Base-by-base conservation (phyloP, 1,284 basidiomycete genomes). In the Neonothopanus nambi region DNA sequence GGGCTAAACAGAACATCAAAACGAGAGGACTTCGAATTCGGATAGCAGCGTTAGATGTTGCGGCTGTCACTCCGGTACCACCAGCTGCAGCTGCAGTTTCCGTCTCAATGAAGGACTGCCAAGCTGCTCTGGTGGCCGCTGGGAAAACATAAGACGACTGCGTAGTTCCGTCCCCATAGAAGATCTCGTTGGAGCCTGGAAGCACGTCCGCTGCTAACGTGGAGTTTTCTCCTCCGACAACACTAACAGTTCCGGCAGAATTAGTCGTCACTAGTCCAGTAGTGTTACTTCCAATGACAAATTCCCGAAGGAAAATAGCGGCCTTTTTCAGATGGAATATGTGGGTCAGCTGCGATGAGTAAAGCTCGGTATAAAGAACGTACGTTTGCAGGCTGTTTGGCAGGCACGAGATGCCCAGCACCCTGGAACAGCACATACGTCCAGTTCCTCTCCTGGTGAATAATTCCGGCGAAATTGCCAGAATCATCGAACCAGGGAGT, bases 381-480 rank as follows among this genome's bases (percentile, higher is more conserved):
- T 65, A 86, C 86, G 21, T 77, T 73, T 52, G 63, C 64, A 3
- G 87, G 86, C 24, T 74, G 70, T 45, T 68, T 69, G 17, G 70
- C 60, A 1, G 82, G 74, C 7, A 88, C 72, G 13, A 85, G 69
- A 62, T 89, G 85, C 1, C 84, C 83, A 3, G 85, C 76, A 50
- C 72, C 70, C 46, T 74, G 67, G 61, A 83, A 77, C 18, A 89
- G 72, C 1, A 73, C 78, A 62, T 86, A 89, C 11, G 81, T 82
- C 78, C 83, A 84, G 44, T 78, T 79, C 40, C 86, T 77, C 64
- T 89, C 87, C 65, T 89, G 87, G 61, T 87, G 85, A 20, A 88
- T 74, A 23, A 88, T 81, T 0, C 87, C 87, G 1, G 80, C 85
- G 57, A 82, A 79, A 42, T 80, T 70, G 20, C 81, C 80, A 2